Evolutionary conservation across 1,139 yeast genomes (phyloP), one percentile per base, ranked within the genome.

Genomic region (Pichia sp.): DNA sequence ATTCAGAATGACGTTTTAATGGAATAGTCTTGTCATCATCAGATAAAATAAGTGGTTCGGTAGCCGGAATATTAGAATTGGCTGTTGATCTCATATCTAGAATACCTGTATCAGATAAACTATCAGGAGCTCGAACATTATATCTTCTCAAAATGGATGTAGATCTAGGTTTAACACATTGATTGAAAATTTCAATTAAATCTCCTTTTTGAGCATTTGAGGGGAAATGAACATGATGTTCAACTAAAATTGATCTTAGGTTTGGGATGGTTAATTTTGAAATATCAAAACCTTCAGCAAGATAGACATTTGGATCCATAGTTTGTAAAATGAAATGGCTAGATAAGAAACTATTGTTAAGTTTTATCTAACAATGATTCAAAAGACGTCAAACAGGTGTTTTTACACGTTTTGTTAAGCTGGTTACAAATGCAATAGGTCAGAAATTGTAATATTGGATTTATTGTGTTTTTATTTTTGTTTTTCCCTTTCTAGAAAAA

Each of bases 201-300:
- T 77, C 80, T 5, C 77, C 68, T 66, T 89, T 89, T 62, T 81
- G 84, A 11, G 87, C 81, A 49, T 78, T 74, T 5, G 86, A 73
- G 0, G 84, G 76, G 62, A 74, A 82, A 10, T 69, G 68, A 27
- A 88, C 73, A n/a, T 75, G 72, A 64, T 87, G 77, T 51, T 77
- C 80, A 36, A 73, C 68, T 53, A 89, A 72, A 42, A 87, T 73
- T 42, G 80, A 75, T 59, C 93, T 75, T 61, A 89, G 72, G 55
- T 84, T 80, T 7, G 87, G 78, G 39, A 84, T 80, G 45, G 80
- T 83, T 58, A 85, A 70, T 41, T 76, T 69, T 44, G 73, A 72
- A 14, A 89, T 83, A 62, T 87, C 84, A 64, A 85, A 87, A 14
- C 54, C 64, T 1, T 61, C 60, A 14, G 55, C 51, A 25, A 67